These are phyloP conservation scores for Lactarius sanguifluus DNA, from an alignment of 768 basidiomycete species.

Conservation along the genomic window DNA sequence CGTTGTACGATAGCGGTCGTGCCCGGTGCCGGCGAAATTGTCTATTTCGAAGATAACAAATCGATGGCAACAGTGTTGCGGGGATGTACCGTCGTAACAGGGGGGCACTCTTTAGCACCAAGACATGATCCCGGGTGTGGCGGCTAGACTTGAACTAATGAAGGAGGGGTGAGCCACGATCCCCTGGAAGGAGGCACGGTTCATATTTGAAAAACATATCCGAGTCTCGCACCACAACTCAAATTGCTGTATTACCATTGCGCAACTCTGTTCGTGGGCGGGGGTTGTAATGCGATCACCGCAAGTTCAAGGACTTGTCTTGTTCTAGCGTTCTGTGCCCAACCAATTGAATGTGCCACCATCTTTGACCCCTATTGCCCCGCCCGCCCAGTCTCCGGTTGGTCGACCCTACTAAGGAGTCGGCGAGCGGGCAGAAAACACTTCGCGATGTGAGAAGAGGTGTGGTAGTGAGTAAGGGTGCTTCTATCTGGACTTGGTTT, in stretches of 20 bases:
- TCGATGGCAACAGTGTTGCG: background rate
- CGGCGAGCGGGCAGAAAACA: background rate
- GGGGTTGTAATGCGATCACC: background rate
- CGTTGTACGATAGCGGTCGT: background rate
- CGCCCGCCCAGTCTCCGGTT: background rate
- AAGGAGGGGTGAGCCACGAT: slow-evolving; percentile 1
- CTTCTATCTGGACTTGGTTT: slow-evolving; percentile 1
- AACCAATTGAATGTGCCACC: background rate
- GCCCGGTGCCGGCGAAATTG: background rate
- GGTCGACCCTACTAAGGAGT: background rate
- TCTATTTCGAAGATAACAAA: background rate
- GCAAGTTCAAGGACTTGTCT: background rate
- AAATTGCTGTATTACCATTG: background rate
- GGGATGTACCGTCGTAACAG: background rate
- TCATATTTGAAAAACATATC: background rate
- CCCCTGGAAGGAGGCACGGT: background rate
- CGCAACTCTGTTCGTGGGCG: background rate
- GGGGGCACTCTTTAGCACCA: background rate
- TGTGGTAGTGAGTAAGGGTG: background rate
- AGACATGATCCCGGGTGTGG: background rate
- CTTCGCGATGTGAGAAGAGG: background rate
- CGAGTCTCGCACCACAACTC: background rate
- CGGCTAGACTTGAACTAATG: background rate
- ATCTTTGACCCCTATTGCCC: background rate
- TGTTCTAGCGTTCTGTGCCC: background rate